Conservation (phyloP, 495 filamentous ascomycete genomes). For the Trichoderma erinaceum region DNA sequence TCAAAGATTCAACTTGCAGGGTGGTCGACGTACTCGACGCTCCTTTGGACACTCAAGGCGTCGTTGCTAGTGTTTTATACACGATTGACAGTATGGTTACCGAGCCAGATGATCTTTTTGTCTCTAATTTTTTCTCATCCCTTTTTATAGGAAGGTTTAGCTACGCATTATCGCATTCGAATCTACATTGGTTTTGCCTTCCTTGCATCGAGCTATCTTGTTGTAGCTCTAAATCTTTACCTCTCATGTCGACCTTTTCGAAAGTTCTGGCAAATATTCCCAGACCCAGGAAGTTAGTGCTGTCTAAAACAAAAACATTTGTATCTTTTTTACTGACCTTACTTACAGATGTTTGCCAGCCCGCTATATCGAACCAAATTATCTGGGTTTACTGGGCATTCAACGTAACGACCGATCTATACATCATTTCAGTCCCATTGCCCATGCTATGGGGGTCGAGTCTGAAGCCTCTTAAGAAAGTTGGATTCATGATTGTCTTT, state of each 20-base stretch:
- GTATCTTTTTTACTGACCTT: not conserved
- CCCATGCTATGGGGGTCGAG: slow-evolving; percentile 48
- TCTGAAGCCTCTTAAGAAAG: slow-evolving; percentile 40
- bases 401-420: slow-evolving; percentile 48
- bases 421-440: slow-evolving; percentile 48
- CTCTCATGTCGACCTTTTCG: slow-evolving; percentile 46
- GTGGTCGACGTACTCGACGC: slow-evolving; percentile 51
- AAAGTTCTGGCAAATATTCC: slow-evolving; percentile 52
- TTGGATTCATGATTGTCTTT: slow-evolving; percentile 43
- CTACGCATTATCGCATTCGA: slow-evolving; percentile 38
- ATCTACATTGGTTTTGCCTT: slow-evolving; percentile 49
- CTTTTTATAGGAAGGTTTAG: slow-evolving; percentile 33
- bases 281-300: slow-evolving; percentile 46
- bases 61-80: slow-evolving; percentile 56
- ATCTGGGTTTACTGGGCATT: slow-evolving; percentile 42
- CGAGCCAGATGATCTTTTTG: not conserved
- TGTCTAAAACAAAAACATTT: not conserved
- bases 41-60: slow-evolving; percentile 54
- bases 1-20: slow-evolving; percentile 55
- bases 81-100: slow-evolving; percentile 46
- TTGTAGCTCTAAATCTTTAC: slow-evolving; percentile 47
- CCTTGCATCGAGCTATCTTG: slow-evolving; percentile 48
- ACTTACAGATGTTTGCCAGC: slow-evolving; percentile 41
- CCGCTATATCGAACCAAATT: slow-evolving; percentile 40
- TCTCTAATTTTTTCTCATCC: not conserved